Evolutionary conservation across 768 basidiomycete genomes (phyloP).

Genomic region (Ramaria sp.): DNA sequence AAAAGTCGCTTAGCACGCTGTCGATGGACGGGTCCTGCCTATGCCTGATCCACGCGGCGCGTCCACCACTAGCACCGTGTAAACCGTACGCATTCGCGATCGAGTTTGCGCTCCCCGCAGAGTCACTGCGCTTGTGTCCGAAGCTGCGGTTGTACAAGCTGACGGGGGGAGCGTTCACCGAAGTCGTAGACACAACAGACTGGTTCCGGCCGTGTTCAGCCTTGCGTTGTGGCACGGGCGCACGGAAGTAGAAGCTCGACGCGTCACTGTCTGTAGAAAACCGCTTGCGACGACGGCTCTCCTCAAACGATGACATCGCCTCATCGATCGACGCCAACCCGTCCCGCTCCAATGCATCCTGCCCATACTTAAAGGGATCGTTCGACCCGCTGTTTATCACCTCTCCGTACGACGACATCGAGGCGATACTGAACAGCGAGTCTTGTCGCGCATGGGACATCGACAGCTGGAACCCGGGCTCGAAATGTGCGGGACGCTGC

Average conservation of each 20-base stretch:
- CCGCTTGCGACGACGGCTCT: constrained; percentile 32
- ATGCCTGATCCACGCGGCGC: constrained; percentile 51
- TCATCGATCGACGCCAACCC: background rate
- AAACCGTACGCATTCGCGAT: constrained; percentile 44
- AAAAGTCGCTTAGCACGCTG: constrained; percentile 56
- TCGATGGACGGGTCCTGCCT: constrained; percentile 47
- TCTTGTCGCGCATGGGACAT: constrained; percentile 36
- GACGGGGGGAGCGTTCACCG: constrained; percentile 48
- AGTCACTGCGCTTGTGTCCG: constrained; percentile 42
- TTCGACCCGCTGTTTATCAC: constrained; percentile 48
- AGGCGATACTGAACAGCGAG: constrained; percentile 64
- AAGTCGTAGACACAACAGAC: constrained; percentile 38
- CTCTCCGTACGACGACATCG: constrained; percentile 68
- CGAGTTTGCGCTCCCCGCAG: constrained; percentile 47
- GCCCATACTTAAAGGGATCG: constrained; percentile 69
- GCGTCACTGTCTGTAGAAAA: constrained; percentile 58
- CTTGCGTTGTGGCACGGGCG: constrained; percentile 27
- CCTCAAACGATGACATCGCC: background rate
- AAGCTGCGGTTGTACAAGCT: constrained; percentile 65
- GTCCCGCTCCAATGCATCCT: background rate
- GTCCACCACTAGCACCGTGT: constrained; percentile 42
- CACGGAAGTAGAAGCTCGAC: constrained; percentile 66
- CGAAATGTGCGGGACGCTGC: constrained; percentile 52
- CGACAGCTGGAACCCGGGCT: constrained; percentile 30
- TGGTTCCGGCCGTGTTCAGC: constrained; percentile 48